phyloP scores from a whole-genome alignment of 2,329 filamentous ascomycete species.

The Mycosphaerella sp. region DNA sequence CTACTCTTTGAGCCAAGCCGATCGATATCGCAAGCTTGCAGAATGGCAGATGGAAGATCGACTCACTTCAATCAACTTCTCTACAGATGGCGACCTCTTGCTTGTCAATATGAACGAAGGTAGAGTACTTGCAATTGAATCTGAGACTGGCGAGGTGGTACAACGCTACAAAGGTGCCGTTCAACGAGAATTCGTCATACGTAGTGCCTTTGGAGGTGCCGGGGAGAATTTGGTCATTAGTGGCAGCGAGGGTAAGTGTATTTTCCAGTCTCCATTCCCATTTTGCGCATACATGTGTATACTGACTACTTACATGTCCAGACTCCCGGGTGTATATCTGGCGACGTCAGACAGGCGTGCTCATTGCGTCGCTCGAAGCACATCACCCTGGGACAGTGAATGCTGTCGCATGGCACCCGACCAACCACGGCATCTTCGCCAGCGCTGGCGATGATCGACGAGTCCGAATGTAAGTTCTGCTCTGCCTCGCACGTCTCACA shows the following conservation, averaged over 20 bases:
- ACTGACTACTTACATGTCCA: slow-evolving; percentile 31
- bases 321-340: slow-evolving; percentile 75
- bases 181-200: slow-evolving; percentile 71
- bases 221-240: slow-evolving; percentile 87
- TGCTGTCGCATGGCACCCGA: slow-evolving; percentile 81
- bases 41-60: slow-evolving; percentile 63
- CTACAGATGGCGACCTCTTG: slow-evolving; percentile 70
- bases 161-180: slow-evolving; percentile 69
- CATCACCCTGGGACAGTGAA: slow-evolving; percentile 76
- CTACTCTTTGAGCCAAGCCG: slow-evolving; percentile 63
- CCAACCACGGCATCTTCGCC: slow-evolving; percentile 75
- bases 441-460: slow-evolving; percentile 82
- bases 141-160: slow-evolving; percentile 64
- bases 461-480: slow-evolving; percentile 68
- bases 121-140: slow-evolving; percentile 71
- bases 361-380: slow-evolving; percentile 69
- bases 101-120: slow-evolving; percentile 76
- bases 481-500: neutral
- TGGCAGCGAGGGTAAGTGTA: slow-evolving; percentile 69
- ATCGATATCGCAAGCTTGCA: slow-evolving; percentile 62
- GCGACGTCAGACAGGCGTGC: slow-evolving; percentile 74
- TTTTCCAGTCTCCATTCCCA: neutral
- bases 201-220: slow-evolving; percentile 79
- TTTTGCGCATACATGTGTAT: neutral
- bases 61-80: slow-evolving; percentile 74